Percentiles rank a stretch among this genome's conserved stretches.
phyloP scores from a whole-genome alignment of 805 yeast species.

The Saturnispora kantuleensis region DNA sequence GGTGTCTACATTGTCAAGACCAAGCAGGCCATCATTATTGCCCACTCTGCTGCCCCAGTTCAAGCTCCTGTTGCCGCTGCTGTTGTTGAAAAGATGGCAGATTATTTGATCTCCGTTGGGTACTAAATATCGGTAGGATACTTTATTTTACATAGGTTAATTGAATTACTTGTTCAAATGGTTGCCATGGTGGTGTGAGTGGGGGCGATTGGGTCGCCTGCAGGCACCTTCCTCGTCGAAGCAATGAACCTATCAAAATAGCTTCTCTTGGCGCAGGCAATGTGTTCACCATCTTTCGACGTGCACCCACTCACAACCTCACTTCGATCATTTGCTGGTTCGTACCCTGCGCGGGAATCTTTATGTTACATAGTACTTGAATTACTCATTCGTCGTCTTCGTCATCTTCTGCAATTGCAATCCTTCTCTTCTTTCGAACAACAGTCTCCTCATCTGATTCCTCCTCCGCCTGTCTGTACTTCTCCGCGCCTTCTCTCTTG shows the following conservation, averaged over 20 bases:
- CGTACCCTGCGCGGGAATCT: background rate
- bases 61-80: slow-evolving; percentile 94
- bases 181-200: no score
- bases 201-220: background rate
- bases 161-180: no score
- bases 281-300: background rate
- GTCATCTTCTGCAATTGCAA: slow-evolving; percentile 32
- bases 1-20: slow-evolving; percentile 91
- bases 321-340: background rate
- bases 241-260: no score
- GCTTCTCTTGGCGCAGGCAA: background rate
- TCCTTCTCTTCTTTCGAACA: slow-evolving; percentile 33
- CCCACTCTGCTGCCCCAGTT: slow-evolving; percentile 88
- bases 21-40: slow-evolving; percentile 81
- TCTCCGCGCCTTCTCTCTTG: slow-evolving; percentile 46
- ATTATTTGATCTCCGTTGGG: slow-evolving; percentile 80
- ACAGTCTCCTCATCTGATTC: slow-evolving; percentile 44
- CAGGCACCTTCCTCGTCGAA: no score
- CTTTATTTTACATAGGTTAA: no score
- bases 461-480: slow-evolving; percentile 41
- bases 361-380: no score
- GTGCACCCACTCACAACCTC: background rate
- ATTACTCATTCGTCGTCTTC: slow-evolving; percentile 36
- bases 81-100: slow-evolving; percentile 92
- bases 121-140: slow-evolving; percentile 34